Percentiles rank a stretch among this genome's conserved stretches.
Evolutionary conservation across 345 rosid genomes (phyloP).

Genomic region (Rhodamnia rubescens): DNA sequence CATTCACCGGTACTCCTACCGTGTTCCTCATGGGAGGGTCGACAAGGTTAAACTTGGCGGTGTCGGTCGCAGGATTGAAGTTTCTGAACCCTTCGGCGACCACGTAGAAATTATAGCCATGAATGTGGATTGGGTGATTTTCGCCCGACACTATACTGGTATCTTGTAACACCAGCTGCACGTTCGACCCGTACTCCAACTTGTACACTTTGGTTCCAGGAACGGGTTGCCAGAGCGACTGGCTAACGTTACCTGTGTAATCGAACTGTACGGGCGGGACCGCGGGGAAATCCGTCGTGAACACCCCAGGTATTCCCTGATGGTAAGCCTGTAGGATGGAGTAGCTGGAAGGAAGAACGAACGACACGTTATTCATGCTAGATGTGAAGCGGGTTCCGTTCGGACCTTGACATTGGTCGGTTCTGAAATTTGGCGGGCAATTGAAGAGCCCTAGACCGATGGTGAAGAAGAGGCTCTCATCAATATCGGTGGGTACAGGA

Average conservation of each 20-base stretch:
- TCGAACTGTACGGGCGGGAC: slow-evolving; percentile 56
- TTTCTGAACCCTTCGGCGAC: slow-evolving; percentile 81
- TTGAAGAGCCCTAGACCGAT: slow-evolving; percentile 63
- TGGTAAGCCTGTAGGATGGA: slow-evolving; percentile 57
- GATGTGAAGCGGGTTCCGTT: slow-evolving; percentile 84
- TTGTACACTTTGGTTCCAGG: slow-evolving; percentile 55
- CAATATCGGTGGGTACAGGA: slow-evolving; percentile 53
- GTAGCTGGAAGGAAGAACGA: slow-evolving; percentile 49
- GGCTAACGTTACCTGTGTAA: slow-evolving; percentile 72
- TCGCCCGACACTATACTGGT: slow-evolving; percentile 70
- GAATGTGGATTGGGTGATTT: slow-evolving; percentile 82
- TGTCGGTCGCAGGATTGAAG: slow-evolving; percentile 50
- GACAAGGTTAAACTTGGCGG: slow-evolving; percentile 56
- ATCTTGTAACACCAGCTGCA: slow-evolving; percentile 73
- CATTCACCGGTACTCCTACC: slow-evolving; percentile 56
- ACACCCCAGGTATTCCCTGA: slow-evolving; percentile 48
- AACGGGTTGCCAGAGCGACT: slow-evolving; percentile 50
- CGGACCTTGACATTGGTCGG: slow-evolving; percentile 53
- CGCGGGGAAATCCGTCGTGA: slow-evolving; percentile 67
- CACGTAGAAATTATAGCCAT: slow-evolving; percentile 83
- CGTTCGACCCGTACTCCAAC: slow-evolving; percentile 54
- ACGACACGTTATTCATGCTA: slow-evolving; percentile 78
- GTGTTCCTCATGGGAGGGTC: slow-evolving; percentile 92
- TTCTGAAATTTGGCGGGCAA: slow-evolving; percentile 43
- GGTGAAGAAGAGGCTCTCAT: slow-evolving; percentile 57